Evolutionary conservation across 2,329 filamentous ascomycete genomes (phyloP).

Genomic region (Sporothrix inflata): DNA sequence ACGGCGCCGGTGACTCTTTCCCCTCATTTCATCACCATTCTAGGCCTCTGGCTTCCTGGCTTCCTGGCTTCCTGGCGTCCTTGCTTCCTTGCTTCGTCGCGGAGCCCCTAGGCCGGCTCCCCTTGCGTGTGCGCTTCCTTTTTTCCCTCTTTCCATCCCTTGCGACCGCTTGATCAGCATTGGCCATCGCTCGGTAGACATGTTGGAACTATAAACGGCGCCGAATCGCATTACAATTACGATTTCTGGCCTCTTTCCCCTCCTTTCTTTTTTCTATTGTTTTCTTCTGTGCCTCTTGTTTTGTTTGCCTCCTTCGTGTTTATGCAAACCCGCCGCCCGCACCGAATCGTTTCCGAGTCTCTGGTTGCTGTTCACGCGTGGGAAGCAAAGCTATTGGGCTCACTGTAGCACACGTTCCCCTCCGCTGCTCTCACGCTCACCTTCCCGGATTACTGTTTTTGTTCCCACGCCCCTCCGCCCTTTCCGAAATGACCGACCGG

Average conservation of each 20-base stretch:
- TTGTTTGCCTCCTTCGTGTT: conserved; percentile 7
- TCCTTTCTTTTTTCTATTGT: neutral
- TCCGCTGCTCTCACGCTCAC: neutral
- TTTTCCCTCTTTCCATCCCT: conserved; percentile 13
- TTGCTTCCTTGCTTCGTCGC: conserved; percentile 8
- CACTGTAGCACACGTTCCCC: conserved; percentile 3
- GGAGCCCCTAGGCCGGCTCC: neutral
- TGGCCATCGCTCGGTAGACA: neutral
- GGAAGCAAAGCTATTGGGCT: neutral
- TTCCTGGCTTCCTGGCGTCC: neutral
- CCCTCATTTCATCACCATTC: conserved; percentile 25
- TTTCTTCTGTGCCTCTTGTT: neutral
- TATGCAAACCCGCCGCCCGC: neutral
- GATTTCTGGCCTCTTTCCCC: neutral
- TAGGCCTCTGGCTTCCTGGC: neutral
- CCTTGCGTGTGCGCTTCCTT: conserved; percentile 15
- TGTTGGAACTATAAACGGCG: conserved; percentile 22
- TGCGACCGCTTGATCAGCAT: conserved; percentile 23
- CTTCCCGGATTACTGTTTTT: neutral
- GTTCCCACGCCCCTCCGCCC: neutral
- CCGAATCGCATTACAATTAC: neutral
- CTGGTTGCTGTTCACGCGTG: conserved; percentile 7
- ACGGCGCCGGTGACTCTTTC: conserved; percentile 15
- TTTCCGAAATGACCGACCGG: conserved; percentile 26
- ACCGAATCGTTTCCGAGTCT: neutral